Conservation (phyloP, 164 flowering plant species). For the Aristolochia fimbriata region DNA sequence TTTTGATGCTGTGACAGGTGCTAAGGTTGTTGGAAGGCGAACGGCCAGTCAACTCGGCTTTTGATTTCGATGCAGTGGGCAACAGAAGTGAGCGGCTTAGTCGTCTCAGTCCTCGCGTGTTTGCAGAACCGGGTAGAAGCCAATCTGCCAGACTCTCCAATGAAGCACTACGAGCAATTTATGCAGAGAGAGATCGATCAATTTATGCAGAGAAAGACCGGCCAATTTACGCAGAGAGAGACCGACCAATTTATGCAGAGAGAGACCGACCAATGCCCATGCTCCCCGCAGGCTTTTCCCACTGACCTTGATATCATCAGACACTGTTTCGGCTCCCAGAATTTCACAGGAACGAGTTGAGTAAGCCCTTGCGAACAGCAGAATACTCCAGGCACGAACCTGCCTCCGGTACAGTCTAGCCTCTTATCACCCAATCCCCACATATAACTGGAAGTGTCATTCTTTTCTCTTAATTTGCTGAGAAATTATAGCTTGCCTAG, state of each 20-base stretch:
- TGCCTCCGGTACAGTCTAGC: too few species aligned
- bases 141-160: constrained; percentile 61
- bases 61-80: constrained; percentile 45
- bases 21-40: constrained; percentile 73
- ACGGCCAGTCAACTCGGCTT: constrained; percentile 13
- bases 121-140: constrained; percentile 19
- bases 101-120: not conserved
- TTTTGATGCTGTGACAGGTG: constrained; percentile 28
- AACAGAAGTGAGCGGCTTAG: not conserved
- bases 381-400: too few species aligned
- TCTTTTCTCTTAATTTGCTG: too few species aligned
- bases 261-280: not conserved
- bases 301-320: not conserved
- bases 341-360: too few species aligned
- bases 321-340: too few species aligned
- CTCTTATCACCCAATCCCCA: too few species aligned
- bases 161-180: constrained; percentile 17
- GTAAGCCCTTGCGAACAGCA: too few species aligned
- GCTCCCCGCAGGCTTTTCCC: not conserved
- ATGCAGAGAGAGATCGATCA: constrained; percentile 1
- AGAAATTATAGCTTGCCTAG: too few species aligned
- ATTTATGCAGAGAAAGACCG: constrained; percentile 1
- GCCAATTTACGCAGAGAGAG: not conserved
- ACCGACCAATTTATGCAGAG: constrained; percentile 3
- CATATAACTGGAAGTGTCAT: too few species aligned